phyloP scores from a whole-genome alignment of 129 eudicot species.

The Artemisia annua region DNA sequence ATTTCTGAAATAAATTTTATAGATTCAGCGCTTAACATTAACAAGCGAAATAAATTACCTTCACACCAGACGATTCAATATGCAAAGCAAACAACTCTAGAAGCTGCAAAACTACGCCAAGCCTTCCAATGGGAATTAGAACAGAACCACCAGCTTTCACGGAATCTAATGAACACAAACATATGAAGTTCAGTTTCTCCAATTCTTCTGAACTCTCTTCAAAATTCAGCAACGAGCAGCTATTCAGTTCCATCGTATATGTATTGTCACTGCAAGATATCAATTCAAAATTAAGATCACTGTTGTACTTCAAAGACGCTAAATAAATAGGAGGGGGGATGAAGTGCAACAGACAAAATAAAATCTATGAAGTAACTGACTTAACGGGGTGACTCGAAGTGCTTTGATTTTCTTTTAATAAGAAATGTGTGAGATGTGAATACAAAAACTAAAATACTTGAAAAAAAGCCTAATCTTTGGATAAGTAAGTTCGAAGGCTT shows the following conservation, averaged over 20 bases:
- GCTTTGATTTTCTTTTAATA: no score
- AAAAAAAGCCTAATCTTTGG: no score
- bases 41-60: constrained; percentile 36
- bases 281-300: constrained; percentile 14
- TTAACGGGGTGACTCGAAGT: background rate
- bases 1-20: no score
- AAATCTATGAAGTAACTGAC: background rate
- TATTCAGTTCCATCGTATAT: constrained; percentile 15
- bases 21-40: background rate
- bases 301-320: background rate
- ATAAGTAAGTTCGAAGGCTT: no score
- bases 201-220: constrained; percentile 66
- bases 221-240: constrained; percentile 32
- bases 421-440: no score
- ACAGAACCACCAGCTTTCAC: constrained; percentile 82
- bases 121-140: constrained; percentile 70
- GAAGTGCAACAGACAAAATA: background rate
- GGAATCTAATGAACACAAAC: constrained; percentile 62
- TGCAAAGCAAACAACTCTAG: constrained; percentile 61
- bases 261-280: constrained; percentile 41
- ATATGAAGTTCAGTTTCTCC: constrained; percentile 68
- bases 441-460: no score
- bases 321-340: no score
- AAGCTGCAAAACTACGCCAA: constrained; percentile 70
- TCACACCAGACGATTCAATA: constrained; percentile 48